A percentile compares a stretch with the other conserved stretches of the same genome.
Evolutionary conservation across 1,139 yeast species (phyloP).

Genomic region (Suhomyces chickasaworum): DNA sequence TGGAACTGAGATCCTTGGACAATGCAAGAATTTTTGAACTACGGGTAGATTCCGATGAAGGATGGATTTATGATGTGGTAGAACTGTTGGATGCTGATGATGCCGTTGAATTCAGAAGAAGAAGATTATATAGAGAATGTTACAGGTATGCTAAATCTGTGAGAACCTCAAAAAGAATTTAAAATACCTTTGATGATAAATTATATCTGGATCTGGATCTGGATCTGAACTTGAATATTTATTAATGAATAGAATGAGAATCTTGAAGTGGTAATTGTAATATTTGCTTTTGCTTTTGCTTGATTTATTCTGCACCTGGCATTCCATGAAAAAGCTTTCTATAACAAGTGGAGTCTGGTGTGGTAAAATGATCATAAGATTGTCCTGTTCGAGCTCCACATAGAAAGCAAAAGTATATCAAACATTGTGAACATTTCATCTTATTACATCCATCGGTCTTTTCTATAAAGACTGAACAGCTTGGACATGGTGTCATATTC

Average conservation of each 20-base stretch:
- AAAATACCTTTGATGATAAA: background rate
- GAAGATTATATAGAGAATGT: constrained; percentile 55
- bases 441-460: constrained; percentile 69
- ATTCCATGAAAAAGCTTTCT: constrained; percentile 59
- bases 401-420: constrained; percentile 54
- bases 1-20: constrained; percentile 44
- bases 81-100: constrained; percentile 21
- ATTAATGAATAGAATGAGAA: constrained; percentile 1
- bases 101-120: constrained; percentile 49
- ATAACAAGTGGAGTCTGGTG: constrained; percentile 47
- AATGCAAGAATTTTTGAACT: constrained; percentile 13
- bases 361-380: constrained; percentile 54
- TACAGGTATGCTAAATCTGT: constrained; percentile 37
- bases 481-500: constrained; percentile 54
- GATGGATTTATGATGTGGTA: constrained; percentile 45
- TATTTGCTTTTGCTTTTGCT: background rate
- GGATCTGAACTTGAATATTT: background rate
- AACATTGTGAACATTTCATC: constrained; percentile 60
- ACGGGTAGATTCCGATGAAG: constrained; percentile 40
- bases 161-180: constrained; percentile 12
- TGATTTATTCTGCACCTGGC: constrained; percentile 33
- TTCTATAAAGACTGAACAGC: constrained; percentile 56
- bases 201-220: too few species aligned
- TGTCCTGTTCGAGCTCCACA: constrained; percentile 50
- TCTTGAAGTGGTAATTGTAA: background rate